Evolutionary conservation across 2,329 filamentous ascomycete genomes (phyloP).

Genomic region (Penicillium sclerotigenum): DNA sequence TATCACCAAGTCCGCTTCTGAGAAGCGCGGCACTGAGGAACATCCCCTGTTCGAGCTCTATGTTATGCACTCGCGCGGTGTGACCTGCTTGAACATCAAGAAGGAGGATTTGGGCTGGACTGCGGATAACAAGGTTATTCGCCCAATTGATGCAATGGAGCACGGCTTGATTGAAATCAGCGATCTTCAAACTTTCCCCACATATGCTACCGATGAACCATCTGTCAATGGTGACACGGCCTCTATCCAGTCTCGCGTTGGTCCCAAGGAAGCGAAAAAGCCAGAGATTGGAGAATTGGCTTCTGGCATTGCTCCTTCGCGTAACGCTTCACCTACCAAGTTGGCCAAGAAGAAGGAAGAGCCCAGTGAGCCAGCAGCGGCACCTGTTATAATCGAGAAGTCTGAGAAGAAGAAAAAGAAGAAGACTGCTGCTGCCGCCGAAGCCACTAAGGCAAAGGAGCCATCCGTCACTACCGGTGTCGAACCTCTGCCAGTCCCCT

Average conservation of each 20-base stretch:
- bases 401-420: constrained; percentile 71
- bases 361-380: constrained; percentile 25
- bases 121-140: constrained; percentile 80
- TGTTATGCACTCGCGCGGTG: constrained; percentile 94
- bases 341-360: constrained; percentile 44
- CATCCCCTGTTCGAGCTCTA: constrained; percentile 88
- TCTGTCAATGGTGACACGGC: constrained; percentile 46
- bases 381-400: constrained; percentile 50
- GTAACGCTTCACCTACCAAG: constrained; percentile 41
- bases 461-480: constrained; percentile 18
- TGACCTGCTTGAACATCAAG: constrained; percentile 83
- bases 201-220: constrained; percentile 39
- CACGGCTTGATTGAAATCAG: constrained; percentile 71
- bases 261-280: constrained; percentile 42
- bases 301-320: constrained; percentile 24
- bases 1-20: constrained; percentile 51
- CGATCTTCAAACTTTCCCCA: constrained; percentile 58
- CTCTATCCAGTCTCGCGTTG: constrained; percentile 35
- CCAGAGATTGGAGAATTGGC: constrained; percentile 23
- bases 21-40: constrained; percentile 61
- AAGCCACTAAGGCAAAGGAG: constrained; percentile 45
- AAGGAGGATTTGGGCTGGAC: constrained; percentile 90
- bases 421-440: constrained; percentile 38
- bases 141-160: constrained; percentile 71
- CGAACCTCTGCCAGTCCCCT: constrained; percentile 10